Evolutionary conservation across 148 eudicot genomes (phyloP).

Genomic region (Hydrangea macrophylla): DNA sequence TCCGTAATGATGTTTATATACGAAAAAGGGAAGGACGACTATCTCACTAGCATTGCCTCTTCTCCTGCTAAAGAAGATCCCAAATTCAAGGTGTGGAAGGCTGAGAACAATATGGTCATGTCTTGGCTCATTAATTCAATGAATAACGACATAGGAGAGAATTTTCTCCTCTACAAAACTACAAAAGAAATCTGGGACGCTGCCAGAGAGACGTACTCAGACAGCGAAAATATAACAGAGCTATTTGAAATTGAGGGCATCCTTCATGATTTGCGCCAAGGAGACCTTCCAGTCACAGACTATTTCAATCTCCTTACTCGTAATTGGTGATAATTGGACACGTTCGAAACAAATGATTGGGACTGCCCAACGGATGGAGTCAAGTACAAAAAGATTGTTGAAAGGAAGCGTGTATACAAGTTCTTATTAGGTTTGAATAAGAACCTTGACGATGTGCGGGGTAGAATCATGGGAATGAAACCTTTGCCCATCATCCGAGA

Average conservation of each 20-base stretch:
- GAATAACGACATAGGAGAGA: neutral
- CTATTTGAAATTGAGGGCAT: slow-evolving; percentile 3
- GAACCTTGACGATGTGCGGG: slow-evolving; percentile 4
- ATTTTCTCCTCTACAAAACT: neutral
- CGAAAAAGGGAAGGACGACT: slow-evolving; percentile 10
- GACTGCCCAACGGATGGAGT: neutral
- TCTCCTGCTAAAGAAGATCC: neutral
- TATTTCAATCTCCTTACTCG: slow-evolving; percentile 14
- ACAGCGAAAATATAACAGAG: neutral
- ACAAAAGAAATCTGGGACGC: neutral
- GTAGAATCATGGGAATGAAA: neutral
- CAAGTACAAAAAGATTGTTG: neutral
- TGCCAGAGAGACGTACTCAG: slow-evolving; percentile 6
- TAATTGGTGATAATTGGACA: slow-evolving; percentile 6
- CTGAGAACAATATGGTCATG: slow-evolving; percentile 11
- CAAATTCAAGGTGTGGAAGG: neutral
- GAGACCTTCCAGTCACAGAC: slow-evolving; percentile 5
- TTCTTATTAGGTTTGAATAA: slow-evolving; percentile 9
- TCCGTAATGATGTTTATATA: neutral
- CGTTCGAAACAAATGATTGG: neutral
- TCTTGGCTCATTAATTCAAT: slow-evolving; percentile 12
- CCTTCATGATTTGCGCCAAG: slow-evolving; percentile 6
- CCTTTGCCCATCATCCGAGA: slow-evolving; percentile 2
- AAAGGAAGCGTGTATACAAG: neutral
- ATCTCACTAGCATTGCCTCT: neutral